Conservation (phyloP, 371 early-diverging fungal genomes). For the Coemansia linderi region DNA sequence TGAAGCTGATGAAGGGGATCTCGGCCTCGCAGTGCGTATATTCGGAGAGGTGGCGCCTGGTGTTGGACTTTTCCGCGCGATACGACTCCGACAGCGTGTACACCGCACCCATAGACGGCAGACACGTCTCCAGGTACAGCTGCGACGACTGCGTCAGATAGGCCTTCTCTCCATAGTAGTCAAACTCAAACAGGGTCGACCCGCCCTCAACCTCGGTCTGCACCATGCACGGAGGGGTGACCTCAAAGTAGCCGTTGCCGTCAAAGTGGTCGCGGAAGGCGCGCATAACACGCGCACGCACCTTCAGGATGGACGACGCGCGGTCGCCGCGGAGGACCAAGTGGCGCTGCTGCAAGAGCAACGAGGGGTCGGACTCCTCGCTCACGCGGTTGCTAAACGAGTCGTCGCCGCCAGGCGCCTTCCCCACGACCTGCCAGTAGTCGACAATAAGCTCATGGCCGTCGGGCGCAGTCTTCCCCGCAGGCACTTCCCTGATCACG, state of each 20-base stretch:
- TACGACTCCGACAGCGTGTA: constrained; percentile 98
- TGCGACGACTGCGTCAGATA: constrained; percentile 99
- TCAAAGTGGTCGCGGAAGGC: constrained; percentile 97
- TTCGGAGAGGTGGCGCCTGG: constrained; percentile 99
- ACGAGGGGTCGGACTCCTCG: constrained; percentile 85
- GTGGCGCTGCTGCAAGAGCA: constrained; percentile 94
- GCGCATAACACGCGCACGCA: constrained; percentile 84
- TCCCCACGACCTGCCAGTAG: constrained; percentile 92
- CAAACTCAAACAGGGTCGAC: constrained; percentile 92
- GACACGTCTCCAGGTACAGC: constrained; percentile 98
- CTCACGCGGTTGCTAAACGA: constrained; percentile 90
- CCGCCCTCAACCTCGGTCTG: constrained; percentile 99
- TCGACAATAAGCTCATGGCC: constrained; percentile 94
- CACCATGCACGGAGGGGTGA: constrained; percentile 99
- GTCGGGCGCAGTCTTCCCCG: constrained; percentile 94
- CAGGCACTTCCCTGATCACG: constrained; percentile 83
- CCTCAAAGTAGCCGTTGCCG: constrained; percentile 80
- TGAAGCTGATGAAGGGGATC: constrained; percentile 92
- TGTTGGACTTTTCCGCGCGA: constrained; percentile 99
- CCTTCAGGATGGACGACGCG: constrained; percentile 86
- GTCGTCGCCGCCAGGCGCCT: constrained; percentile 95
- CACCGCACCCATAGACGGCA: constrained; percentile 95
- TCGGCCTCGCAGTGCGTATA: constrained; percentile 99
- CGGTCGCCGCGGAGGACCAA: constrained; percentile 95
- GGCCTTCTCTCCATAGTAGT: constrained; percentile 98